Conservation (phyloP, 2,329 filamentous ascomycete genomes). For the Botryotinia globosa region DNA sequence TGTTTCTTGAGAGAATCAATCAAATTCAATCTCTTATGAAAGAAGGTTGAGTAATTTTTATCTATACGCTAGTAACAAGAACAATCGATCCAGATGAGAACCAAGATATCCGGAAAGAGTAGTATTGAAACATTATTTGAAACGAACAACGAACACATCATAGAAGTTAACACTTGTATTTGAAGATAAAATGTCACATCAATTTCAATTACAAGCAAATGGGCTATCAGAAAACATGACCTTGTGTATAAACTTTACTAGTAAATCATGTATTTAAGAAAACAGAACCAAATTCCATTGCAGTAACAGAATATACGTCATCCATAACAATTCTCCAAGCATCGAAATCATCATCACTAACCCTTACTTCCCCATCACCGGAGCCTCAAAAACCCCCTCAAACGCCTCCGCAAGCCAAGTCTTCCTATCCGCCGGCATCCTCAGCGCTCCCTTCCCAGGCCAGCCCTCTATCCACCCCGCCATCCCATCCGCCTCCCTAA, state of each 20-base stretch:
- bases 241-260: too few relatives aligned
- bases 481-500: neutral
- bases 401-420: neutral
- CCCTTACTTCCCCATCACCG: neutral
- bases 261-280: neutral
- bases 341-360: neutral
- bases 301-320: neutral
- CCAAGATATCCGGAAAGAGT: rapidly evolving
- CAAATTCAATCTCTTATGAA: neutral
- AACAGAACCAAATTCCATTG: neutral
- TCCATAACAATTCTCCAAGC: neutral
- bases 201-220: neutral
- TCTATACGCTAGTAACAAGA: neutral
- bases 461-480: constrained; percentile 3
- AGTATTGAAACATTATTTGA: neutral
- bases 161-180: neutral
- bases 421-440: neutral
- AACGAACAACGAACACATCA: too few relatives aligned
- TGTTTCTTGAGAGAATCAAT: neutral
- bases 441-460: constrained; percentile 5
- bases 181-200: neutral
- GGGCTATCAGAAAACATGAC: too few relatives aligned
- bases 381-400: neutral
- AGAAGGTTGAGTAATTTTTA: neutral
- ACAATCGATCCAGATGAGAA: neutral